Evolutionary conservation across 2,329 filamentous ascomycete genomes (phyloP).

Genomic region (Zopfia rhizophila): DNA sequence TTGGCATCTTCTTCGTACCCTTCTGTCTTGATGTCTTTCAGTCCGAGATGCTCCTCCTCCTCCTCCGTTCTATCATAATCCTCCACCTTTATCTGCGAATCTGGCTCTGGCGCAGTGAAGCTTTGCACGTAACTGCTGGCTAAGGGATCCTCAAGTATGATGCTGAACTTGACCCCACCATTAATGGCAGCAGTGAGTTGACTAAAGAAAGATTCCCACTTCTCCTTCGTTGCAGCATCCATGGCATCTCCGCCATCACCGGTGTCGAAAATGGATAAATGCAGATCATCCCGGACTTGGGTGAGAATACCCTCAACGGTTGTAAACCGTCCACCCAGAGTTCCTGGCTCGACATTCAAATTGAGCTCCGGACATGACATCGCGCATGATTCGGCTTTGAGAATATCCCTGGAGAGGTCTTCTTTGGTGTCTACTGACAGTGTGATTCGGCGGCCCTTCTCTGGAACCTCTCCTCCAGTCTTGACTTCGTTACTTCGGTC

Average conservation of each 20-base stretch:
- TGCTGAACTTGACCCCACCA: conserved; percentile 81
- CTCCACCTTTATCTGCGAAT: conserved; percentile 82
- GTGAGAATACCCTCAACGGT: conserved; percentile 94
- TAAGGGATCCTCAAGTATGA: conserved; percentile 87
- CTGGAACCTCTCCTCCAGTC: conserved; percentile 91
- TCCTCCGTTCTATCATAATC: conserved; percentile 89
- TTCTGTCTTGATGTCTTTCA: conserved; percentile 93
- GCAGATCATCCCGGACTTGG: conserved; percentile 90
- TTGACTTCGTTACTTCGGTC: conserved; percentile 96
- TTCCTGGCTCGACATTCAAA: conserved; percentile 90
- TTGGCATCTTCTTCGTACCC: conserved; percentile 72
- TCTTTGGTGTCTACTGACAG: conserved; percentile 74
- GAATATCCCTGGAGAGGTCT: conserved; percentile 90
- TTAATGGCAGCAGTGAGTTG: conserved; percentile 80
- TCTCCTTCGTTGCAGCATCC: conserved; percentile 68
- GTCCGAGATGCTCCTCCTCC: conserved; percentile 91
- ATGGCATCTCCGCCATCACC: conserved; percentile 86
- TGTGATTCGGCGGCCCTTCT: conserved; percentile 84
- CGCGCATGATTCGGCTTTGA: conserved; percentile 93
- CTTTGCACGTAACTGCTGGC: conserved; percentile 96
- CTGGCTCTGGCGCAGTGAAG: conserved; percentile 79
- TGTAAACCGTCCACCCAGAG: conserved; percentile 94
- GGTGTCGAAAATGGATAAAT: conserved; percentile 84
- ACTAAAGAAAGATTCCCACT: conserved; percentile 85
- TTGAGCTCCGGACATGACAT: conserved; percentile 88